A percentile compares a stretch with the other conserved stretches of the same genome.
These are phyloP conservation scores for Limnomonas spitsbergensis DNA, from an alignment of 139 green algal species.

Conservation along the genomic window DNA sequence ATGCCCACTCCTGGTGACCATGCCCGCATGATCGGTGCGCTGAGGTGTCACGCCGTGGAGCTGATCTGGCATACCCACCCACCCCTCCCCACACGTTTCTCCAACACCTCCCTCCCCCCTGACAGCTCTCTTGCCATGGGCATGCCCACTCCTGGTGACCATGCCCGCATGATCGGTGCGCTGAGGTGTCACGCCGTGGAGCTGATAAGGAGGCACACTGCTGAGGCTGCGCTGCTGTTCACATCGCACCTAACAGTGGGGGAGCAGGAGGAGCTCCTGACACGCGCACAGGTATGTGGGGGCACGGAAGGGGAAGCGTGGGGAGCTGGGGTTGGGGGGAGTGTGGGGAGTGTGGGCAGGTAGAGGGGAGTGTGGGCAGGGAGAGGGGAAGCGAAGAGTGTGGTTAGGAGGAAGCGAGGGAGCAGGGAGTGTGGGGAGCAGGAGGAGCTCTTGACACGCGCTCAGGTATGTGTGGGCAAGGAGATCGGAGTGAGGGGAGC, in stretches of 20 bases:
- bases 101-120: no score
- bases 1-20: no score
- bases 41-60: not conserved
- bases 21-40: not conserved
- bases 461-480: no score
- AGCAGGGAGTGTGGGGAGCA: no score
- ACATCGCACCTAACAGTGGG: not conserved
- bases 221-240: not conserved
- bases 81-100: no score
- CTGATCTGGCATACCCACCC: no score
- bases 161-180: not conserved
- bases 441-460: no score
- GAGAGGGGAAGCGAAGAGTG: no score
- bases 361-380: no score
- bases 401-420: no score
- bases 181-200: not conserved
- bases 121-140: not conserved
- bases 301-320: not conserved
- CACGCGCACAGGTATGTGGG: not conserved
- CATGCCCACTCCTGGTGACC: not conserved
- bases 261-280: constrained; percentile 14
- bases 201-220: not conserved
- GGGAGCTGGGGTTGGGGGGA: not conserved
- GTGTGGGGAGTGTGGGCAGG: no score
- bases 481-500: no score